Base-by-base conservation (phyloP, 352 stramenopile genomes). In the Globisporangium recalcitrans region DNA sequence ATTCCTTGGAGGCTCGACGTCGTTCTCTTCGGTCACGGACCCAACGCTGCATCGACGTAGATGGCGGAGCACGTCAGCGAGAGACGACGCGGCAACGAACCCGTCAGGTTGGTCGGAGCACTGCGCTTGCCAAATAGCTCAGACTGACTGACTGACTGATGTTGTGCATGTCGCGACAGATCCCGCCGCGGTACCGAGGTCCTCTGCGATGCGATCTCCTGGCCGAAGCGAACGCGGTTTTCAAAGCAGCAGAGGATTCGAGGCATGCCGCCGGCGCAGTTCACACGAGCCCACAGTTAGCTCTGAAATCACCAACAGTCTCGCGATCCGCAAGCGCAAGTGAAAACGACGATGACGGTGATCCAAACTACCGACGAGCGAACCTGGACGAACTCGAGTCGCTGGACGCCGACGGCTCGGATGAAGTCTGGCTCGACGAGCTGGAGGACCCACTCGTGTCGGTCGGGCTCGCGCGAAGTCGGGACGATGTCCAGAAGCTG, bases 371-470 rank as follows among this genome's bases (percentile, higher is more conserved):
- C 60, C 14, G 38, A 16, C 53, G 70, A 48, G 80, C 59, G 16
- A 90, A 88, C 58, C 38, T 77, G 4, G 82, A 90, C 13, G 82
- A 91, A 54, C 62, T 91, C 52, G 81, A 91, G 52, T 93, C 78
- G n/a, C 73, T 96, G n/a, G 88, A 96, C 59, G 61, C 78, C 1
- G 88, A 96, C 36, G 82, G 83, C 19, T 90, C 80, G 1, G 88
- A 87, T 2, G 84, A 90, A 51, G 83, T 95, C 21, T 85, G 86
- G 3, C 56, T 95, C 14, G 78, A 91, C 58, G 87, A 96, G 52
- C 73, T 96, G 10, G 85, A 92, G 40, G 85, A 95, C 34, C 88
- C 88, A n/a, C 73, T 96, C 14, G 79, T 96, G n/a, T 95, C 85
- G 0, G 85, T 95, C 13, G 88, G 88, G 1, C 73, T 96, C 24